These are phyloP conservation scores for Vitis riparia DNA, from an alignment of 164 flowering plant genomes.

Conservation along the genomic window DNA sequence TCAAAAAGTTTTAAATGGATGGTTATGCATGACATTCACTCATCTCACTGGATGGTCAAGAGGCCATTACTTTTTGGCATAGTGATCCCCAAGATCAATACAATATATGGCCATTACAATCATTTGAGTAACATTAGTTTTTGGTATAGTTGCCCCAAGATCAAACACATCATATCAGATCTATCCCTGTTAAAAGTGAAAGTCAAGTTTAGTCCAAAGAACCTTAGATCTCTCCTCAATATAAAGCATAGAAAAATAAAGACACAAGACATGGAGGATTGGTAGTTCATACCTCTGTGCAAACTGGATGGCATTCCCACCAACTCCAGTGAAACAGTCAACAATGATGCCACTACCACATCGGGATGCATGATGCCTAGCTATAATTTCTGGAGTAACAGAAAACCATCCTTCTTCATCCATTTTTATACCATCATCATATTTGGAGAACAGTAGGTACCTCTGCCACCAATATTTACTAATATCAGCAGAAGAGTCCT, in stretches of 20 bases:
- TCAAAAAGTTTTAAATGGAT: no score
- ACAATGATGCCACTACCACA: slow-evolving; percentile 61
- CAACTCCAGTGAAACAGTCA: slow-evolving; percentile 92
- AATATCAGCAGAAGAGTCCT: slow-evolving; percentile 37
- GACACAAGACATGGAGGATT: background rate
- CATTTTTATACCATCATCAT: slow-evolving; percentile 86
- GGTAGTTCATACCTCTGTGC: slow-evolving; percentile 52
- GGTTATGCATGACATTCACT: no score
- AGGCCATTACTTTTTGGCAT: no score
- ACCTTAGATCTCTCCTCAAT: background rate
- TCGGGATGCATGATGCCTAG: slow-evolving; percentile 82
- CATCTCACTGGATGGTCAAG: no score
- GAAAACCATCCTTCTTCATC: slow-evolving; percentile 99
- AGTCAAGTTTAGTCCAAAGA: background rate
- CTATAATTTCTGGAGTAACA: slow-evolving; percentile 86
- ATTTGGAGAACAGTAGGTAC: slow-evolving; percentile 68
- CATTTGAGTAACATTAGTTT: no score
- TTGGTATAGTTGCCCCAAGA: no score
- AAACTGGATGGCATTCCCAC: slow-evolving; percentile 95
- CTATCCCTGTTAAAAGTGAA: background rate
- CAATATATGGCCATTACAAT: no score
- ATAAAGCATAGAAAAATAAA: slow-evolving; percentile 1
- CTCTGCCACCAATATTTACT: slow-evolving; percentile 86
- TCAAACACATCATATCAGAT: no score
- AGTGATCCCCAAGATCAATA: no score